These are phyloP conservation scores for Thalassiosira mediterranea DNA, from an alignment of 352 stramenopile species.

Conservation along the genomic window DNA sequence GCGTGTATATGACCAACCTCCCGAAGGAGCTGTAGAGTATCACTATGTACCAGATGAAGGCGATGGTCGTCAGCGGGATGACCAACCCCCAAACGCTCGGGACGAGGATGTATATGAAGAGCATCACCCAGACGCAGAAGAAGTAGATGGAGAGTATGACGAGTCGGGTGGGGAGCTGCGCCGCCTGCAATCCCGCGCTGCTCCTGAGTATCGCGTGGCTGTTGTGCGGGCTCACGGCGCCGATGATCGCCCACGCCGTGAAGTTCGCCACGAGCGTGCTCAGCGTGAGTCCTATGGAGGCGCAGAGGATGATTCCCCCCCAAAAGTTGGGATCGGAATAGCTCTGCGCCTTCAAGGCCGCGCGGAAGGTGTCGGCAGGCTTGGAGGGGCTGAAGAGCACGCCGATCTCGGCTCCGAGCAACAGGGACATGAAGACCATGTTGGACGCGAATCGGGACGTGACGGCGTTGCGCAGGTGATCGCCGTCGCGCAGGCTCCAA, in stretches of 20 bases:
- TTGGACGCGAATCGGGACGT: constrained; percentile 56
- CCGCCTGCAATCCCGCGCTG: constrained; percentile 65
- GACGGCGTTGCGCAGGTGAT: constrained; percentile 59
- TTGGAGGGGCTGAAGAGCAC: constrained; percentile 61
- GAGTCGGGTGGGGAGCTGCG: constrained; percentile 57
- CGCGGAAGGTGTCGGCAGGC: constrained; percentile 54
- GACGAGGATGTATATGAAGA: constrained; percentile 66
- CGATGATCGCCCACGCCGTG: constrained; percentile 61
- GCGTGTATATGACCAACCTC: constrained; percentile 68
- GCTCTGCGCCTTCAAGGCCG: constrained; percentile 39
- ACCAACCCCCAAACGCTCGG: constrained; percentile 45
- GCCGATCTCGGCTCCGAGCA: constrained; percentile 58
- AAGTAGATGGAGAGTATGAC: constrained; percentile 64
- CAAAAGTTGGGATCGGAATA: constrained; percentile 57
- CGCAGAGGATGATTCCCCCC: constrained; percentile 63
- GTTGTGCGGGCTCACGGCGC: constrained; percentile 56
- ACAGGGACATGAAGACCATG: constrained; percentile 80
- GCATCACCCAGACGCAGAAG: constrained; percentile 63
- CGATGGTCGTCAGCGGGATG: constrained; percentile 24
- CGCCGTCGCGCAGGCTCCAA: constrained; percentile 61
- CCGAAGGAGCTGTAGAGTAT: constrained; percentile 62
- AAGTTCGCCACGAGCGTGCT: constrained; percentile 64
- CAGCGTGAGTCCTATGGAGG: constrained; percentile 57
- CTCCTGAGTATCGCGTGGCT: constrained; percentile 62
- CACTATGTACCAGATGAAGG: constrained; percentile 63